phyloP scores from a whole-genome alignment of 2,329 filamentous ascomycete species.

The Xylaria sp. region DNA sequence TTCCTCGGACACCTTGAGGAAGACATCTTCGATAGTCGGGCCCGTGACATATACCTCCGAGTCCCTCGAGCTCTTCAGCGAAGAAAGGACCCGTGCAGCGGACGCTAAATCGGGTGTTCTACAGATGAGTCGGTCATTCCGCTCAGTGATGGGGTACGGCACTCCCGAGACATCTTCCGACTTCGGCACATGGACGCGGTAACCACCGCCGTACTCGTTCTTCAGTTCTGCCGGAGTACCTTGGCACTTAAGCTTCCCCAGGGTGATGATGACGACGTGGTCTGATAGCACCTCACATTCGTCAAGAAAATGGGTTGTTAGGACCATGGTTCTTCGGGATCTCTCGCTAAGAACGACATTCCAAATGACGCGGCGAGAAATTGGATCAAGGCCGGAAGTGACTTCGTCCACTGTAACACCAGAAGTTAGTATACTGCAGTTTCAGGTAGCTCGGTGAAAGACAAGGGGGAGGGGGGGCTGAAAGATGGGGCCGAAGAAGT shows the following conservation, averaged over 20 bases:
- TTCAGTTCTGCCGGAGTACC: conserved; percentile 36
- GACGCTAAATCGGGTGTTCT: conserved; percentile 56
- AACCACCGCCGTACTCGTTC: conserved; percentile 36
- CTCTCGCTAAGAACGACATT: conserved; percentile 33
- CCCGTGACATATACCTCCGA: conserved; percentile 65
- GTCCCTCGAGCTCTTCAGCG: conserved; percentile 56
- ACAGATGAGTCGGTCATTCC: conserved; percentile 58
- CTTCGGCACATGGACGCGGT: conserved; percentile 35
- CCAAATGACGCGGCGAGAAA: conserved; percentile 55
- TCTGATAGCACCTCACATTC: conserved; percentile 34
- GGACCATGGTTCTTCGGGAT: conserved; percentile 31
- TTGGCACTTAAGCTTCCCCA: conserved; percentile 34
- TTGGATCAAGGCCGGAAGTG: conserved; percentile 71
- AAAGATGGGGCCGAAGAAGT: no score
- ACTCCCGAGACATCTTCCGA: conserved; percentile 25
- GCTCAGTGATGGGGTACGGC: conserved; percentile 26
- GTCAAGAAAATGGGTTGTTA: conserved; percentile 36
- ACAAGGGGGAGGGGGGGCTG: no score
- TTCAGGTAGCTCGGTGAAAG: not conserved
- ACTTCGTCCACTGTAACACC: conserved; percentile 60
- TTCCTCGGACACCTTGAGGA: conserved; percentile 65
- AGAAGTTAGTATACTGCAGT: not conserved
- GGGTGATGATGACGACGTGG: conserved; percentile 32
- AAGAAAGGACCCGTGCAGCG: conserved; percentile 56
- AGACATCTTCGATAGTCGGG: conserved; percentile 69